A percentile compares a stretch with the other conserved stretches of the same genome.
phyloP scores from a whole-genome alignment of 306 rosid genomes.

The Lagenaria siceraria region DNA sequence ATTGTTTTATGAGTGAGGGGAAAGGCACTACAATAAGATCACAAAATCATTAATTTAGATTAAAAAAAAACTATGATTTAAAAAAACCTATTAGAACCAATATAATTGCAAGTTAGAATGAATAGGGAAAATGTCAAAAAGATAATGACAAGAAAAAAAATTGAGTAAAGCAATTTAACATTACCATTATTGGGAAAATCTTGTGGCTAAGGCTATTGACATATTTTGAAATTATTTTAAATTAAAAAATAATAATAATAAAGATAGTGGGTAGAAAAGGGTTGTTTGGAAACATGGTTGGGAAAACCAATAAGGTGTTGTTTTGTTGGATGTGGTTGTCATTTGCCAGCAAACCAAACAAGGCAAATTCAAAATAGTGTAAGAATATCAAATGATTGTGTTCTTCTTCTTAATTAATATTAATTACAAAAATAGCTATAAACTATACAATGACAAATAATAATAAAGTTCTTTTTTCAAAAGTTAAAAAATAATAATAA shows the following conservation, averaged over 20 bases:
- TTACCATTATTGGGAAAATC: background rate
- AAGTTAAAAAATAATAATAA: too few relatives aligned
- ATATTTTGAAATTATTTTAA: background rate
- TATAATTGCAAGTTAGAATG: background rate
- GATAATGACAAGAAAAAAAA: background rate
- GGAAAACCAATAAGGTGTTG: background rate
- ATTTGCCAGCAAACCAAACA: background rate
- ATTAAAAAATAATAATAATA: background rate
- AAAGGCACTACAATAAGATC: background rate
- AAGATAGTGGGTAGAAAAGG: background rate
- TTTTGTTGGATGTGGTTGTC: constrained; percentile 1
- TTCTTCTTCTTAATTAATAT: background rate
- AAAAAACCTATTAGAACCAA: background rate
- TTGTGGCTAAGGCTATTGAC: background rate
- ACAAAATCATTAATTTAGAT: background rate
- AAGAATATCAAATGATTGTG: background rate
- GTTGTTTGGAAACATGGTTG: background rate
- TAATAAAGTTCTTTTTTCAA: background rate
- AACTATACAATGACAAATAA: background rate
- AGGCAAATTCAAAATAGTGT: background rate
- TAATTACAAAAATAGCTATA: background rate
- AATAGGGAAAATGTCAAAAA: background rate
- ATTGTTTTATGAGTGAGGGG: background rate
- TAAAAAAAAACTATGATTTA: background rate
- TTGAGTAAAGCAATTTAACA: background rate